phyloP scores from a whole-genome alignment of 2,329 filamentous ascomycete genomes.

The Aspergillus ochraceoroseus region DNA sequence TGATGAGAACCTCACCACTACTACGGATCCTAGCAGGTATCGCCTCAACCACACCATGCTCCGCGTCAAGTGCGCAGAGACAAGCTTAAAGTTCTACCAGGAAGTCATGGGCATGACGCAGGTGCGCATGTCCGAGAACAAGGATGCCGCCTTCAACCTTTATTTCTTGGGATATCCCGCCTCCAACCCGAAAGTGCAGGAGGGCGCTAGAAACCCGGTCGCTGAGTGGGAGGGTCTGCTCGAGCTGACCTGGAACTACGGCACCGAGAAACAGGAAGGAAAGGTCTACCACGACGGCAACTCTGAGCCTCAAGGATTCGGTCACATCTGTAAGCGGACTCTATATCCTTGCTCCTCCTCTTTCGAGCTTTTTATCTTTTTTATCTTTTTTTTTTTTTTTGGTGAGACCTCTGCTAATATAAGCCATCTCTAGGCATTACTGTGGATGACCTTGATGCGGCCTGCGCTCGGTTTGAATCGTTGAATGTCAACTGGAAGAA shows the following conservation, averaged over 20 bases:
- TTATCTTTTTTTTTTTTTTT: too few relatives aligned
- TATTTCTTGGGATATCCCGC: slow-evolving; percentile 85
- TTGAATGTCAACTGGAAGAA: slow-evolving; percentile 89
- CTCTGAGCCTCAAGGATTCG: slow-evolving; percentile 84
- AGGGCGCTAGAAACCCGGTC: slow-evolving; percentile 51
- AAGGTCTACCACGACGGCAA: slow-evolving; percentile 93
- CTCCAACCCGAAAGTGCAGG: slow-evolving; percentile 51
- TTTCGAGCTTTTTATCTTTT: background rate
- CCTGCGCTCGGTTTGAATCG: slow-evolving; percentile 79
- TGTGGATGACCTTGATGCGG: slow-evolving; percentile 83
- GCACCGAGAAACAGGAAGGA: slow-evolving; percentile 69
- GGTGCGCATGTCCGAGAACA: slow-evolving; percentile 65
- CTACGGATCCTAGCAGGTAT: slow-evolving; percentile 71
- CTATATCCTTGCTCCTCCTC: background rate
- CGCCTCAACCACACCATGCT: slow-evolving; percentile 70
- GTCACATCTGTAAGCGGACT: slow-evolving; percentile 70
- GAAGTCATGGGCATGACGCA: slow-evolving; percentile 86
- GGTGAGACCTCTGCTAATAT: too few relatives aligned
- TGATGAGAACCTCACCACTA: slow-evolving; percentile 64
- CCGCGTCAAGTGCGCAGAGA: slow-evolving; percentile 75
- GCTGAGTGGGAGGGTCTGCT: slow-evolving; percentile 74
- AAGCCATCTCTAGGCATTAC: slow-evolving; percentile 56
- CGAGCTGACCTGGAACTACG: slow-evolving; percentile 81
- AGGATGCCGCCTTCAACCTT: slow-evolving; percentile 71
- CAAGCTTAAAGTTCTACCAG: slow-evolving; percentile 73